Evolutionary conservation across 306 rosid genomes (phyloP).

Genomic region (Gastrolobium bilobum): DNA sequence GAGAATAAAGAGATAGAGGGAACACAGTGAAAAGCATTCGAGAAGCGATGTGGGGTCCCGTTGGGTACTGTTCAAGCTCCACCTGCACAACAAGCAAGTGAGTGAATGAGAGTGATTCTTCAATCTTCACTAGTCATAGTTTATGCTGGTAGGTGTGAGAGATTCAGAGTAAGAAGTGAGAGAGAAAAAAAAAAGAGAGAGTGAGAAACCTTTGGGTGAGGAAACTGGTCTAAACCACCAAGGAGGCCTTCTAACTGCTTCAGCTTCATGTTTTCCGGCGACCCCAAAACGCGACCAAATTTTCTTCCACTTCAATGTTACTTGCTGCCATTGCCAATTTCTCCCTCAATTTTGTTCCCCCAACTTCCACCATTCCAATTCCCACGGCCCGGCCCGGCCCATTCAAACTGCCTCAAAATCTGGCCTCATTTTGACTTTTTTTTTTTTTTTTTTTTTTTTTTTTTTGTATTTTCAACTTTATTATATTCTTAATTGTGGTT

Average conservation of each 20-base stretch:
- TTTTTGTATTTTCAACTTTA: no score
- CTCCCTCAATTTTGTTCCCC: no score
- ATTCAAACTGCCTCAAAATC: no score
- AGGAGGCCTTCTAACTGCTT: conserved; percentile 87
- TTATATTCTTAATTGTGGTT: no score
- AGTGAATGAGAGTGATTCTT: conserved; percentile 19
- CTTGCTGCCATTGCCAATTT: not conserved
- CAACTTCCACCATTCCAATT: no score
- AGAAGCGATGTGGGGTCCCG: conserved; percentile 97
- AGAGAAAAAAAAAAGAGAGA: not conserved
- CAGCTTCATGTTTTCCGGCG: conserved; percentile 72
- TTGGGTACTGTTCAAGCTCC: conserved; percentile 94
- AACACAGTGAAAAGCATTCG: conserved; percentile 86
- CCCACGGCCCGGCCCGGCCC: no score
- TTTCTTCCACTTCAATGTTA: not conserved
- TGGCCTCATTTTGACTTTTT: no score
- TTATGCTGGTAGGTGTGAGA: not conserved
- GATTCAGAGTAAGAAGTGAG: not conserved
- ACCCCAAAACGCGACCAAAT: not conserved
- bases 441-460: no score
- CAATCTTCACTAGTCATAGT: not conserved
- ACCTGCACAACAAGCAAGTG: conserved; percentile 52
- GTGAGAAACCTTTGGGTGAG: conserved; percentile 76
- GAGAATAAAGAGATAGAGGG: conserved; percentile 12
- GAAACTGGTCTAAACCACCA: conserved; percentile 78